Evolutionary conservation across 2,329 filamentous ascomycete genomes (phyloP).

Genomic region (Fusarium compactum): DNA sequence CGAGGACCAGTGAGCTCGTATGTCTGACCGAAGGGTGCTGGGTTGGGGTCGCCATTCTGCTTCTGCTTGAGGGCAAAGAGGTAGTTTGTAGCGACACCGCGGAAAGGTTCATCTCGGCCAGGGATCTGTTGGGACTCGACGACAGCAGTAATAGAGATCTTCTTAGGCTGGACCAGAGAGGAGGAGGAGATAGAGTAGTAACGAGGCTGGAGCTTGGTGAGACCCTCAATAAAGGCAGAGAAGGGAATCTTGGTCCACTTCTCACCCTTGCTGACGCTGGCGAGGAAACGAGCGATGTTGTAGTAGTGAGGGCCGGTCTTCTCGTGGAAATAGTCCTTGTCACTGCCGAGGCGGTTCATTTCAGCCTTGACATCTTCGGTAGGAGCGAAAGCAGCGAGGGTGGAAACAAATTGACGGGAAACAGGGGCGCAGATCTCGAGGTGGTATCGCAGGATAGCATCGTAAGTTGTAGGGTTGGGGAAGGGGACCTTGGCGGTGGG

Average conservation of each 20-base stretch:
- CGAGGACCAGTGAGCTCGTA: conserved; percentile 90
- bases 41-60: conserved; percentile 87
- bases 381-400: conserved; percentile 89
- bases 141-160: conserved; percentile 94
- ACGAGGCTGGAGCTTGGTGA: conserved; percentile 94
- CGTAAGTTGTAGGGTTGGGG: conserved; percentile 95
- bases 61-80: conserved; percentile 95
- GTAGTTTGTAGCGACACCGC: conserved; percentile 97
- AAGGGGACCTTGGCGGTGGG: conserved; percentile 97
- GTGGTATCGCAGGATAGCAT: conserved; percentile 92
- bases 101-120: conserved; percentile 82
- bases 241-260: conserved; percentile 90
- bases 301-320: conserved; percentile 84
- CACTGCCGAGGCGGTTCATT: conserved; percentile 86
- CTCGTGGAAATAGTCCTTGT: conserved; percentile 95
- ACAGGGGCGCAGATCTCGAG: conserved; percentile 96
- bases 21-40: conserved; percentile 84
- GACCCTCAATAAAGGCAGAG: conserved; percentile 91
- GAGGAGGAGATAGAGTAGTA: conserved; percentile 99
- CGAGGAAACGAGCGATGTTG: conserved; percentile 89
- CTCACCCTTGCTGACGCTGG: conserved; percentile 76
- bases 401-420: conserved; percentile 93
- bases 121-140: conserved; percentile 87
- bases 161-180: conserved; percentile 91
- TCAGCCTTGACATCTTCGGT: conserved; percentile 87